Evolutionary conservation across 371 early-diverging fungal species (phyloP), one percentile per base, ranked within the genome.

Genomic region (Mucor irregularis): DNA sequence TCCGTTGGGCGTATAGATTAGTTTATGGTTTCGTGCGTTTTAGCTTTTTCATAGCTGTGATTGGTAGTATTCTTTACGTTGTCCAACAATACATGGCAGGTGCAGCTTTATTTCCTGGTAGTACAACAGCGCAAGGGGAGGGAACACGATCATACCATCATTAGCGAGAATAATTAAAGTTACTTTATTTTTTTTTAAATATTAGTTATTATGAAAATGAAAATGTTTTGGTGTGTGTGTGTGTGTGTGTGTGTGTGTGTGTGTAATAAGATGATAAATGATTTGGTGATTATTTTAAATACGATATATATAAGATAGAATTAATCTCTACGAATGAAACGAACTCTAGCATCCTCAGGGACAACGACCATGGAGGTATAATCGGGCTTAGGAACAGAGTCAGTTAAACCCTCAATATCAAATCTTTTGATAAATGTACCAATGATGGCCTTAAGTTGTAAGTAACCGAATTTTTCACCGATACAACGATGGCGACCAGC

Each of bases 401-500:
- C 77, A 7, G 63, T 33, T n/a, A 49, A 14, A 49, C 55, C 34
- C 49, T 63, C 58, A 47, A 93, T 62, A 53, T 90, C 88, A 62
- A 90, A 93, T 58, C 82, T 81, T n/a, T 91, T 77, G 34, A 97
- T 61, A 57, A 94, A 81, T 7, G 86, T 82, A 46, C 93, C 73
- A 43, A 97, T 70, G 47, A 98, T 86, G 8, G 96, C 90, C 86
- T 95, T 95, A 74, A 96, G 82, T 74, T 98, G 98, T 46, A 96
- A 69, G 63, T 91, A 96, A 11, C 95, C 97, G 77, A 98, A 98
- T 55, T 88, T 81, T 69, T 98, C 97, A 54, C 98, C 98, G 70
- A 98, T 98, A 82, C 98, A 98, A 60, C 98, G 87, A 82, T 98
- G 98, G 58, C 98, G 92, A 52, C 87, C 98, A 34, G 97, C 98